Conservation (phyloP, 2,329 filamentous ascomycete species). For the Cladosporium colombiae region DNA sequence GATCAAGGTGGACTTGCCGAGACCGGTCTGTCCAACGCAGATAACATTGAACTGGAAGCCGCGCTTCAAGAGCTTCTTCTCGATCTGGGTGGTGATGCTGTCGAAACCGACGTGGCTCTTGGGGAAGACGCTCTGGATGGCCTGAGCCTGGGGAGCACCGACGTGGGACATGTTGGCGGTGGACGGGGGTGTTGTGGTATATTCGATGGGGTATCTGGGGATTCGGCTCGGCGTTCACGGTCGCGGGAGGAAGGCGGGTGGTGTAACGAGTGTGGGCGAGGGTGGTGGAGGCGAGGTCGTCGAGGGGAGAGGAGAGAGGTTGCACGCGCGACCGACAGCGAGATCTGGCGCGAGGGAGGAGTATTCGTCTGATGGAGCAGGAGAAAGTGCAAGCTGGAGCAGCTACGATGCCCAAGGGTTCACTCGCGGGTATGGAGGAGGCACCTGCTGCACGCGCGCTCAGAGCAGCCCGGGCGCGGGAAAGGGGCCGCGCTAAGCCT, state of each 20-base stretch:
- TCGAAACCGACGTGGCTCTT: conserved; percentile 99
- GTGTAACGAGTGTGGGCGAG: conserved; percentile 10
- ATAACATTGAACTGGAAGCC: conserved; percentile 99
- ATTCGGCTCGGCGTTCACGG: conserved; percentile 15
- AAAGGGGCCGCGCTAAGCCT: conserved; percentile 1
- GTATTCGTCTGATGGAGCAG: not conserved
- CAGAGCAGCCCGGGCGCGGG: not conserved
- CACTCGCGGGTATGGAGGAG: conserved; percentile 6
- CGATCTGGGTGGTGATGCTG: conserved; percentile 99
- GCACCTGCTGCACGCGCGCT: conserved; percentile 1
- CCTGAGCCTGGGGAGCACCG: conserved; percentile 41
- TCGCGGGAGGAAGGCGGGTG: conserved; percentile 10
- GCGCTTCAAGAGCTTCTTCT: conserved; percentile 99
- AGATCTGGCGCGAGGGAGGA: conserved; percentile 2
- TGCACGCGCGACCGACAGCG: conserved; percentile 5
- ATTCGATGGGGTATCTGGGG: conserved; percentile 14
- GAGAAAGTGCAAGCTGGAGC: conserved; percentile 17
- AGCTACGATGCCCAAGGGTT: conserved; percentile 16
- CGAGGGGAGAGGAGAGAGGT: not conserved
- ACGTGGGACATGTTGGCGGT: conserved; percentile 17
- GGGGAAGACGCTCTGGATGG: conserved; percentile 66
- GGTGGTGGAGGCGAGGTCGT: not conserved
- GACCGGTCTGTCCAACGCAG: conserved; percentile 96
- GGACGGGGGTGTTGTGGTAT: not conserved
- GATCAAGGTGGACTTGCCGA: conserved; percentile 98